These are phyloP conservation scores for Striga asiatica DNA, from an alignment of 257 asterid species.

Conservation along the genomic window DNA sequence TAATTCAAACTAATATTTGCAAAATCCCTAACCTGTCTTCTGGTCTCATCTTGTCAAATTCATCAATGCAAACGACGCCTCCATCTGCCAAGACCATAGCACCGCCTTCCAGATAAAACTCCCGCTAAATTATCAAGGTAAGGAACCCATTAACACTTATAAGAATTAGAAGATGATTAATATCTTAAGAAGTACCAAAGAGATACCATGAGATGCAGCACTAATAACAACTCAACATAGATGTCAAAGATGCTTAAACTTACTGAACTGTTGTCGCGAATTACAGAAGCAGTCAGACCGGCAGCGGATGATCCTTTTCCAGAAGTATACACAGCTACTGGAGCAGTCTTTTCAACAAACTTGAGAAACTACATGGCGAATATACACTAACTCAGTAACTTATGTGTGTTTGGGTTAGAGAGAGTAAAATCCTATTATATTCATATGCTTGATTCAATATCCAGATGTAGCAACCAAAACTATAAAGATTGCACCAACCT, in stretches of 20 bases:
- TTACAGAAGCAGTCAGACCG: slow-evolving; percentile 97
- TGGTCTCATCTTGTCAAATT: too few relatives aligned
- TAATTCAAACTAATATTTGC: too few relatives aligned
- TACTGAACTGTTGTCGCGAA: slow-evolving; percentile 85
- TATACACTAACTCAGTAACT: not conserved
- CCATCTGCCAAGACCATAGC: slow-evolving; percentile 99
- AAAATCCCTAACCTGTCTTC: too few relatives aligned
- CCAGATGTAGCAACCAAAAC: not conserved
- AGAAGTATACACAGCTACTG: slow-evolving; percentile 86
- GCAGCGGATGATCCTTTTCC: slow-evolving; percentile 99
- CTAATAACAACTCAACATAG: not conserved
- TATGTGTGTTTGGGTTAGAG: not conserved
- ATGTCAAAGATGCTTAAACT: too few relatives aligned
- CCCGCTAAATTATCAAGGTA: slow-evolving; percentile 43
- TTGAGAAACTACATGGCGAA: slow-evolving; percentile 53
- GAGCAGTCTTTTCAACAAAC: slow-evolving; percentile 99
- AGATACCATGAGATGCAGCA: not conserved
- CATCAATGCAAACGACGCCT: slow-evolving; percentile 98
- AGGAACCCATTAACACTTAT: not conserved
- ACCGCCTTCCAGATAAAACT: slow-evolving; percentile 95
- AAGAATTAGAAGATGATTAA: too few relatives aligned
- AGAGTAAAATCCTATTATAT: not conserved
- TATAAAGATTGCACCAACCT: slow-evolving; percentile 36
- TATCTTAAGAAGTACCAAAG: not conserved
- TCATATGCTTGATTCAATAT: not conserved